Conservation (phyloP, 2,329 filamentous ascomycete species). For the Pseudogymnoascus sp. region DNA sequence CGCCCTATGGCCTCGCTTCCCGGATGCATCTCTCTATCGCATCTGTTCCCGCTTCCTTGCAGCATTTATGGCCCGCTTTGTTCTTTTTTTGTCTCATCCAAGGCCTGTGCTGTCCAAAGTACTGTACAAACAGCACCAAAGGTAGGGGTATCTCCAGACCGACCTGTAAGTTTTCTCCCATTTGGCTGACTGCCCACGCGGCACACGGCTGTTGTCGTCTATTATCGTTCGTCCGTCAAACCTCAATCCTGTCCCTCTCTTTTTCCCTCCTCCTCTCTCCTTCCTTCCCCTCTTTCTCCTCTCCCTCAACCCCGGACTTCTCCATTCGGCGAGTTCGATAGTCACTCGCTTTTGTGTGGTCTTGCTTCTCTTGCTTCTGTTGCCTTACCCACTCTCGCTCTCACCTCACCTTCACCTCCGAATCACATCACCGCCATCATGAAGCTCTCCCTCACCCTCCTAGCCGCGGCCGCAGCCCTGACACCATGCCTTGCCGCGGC, state of each 20-base stretch:
- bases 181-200: neutral
- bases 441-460: conserved; percentile 17
- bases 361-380: neutral
- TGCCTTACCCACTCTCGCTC: neutral
- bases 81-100: neutral
- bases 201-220: neutral
- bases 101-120: neutral
- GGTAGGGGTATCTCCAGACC: neutral
- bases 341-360: neutral
- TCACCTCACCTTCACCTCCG: neutral
- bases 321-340: neutral
- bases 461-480: conserved; percentile 13
- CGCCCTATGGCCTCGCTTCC: conserved; percentile 3
- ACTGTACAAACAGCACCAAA: neutral
- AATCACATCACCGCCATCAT: conserved; percentile 15
- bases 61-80: neutral
- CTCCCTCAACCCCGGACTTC: neutral
- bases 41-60: conserved; percentile 1
- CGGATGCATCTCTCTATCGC: conserved; percentile 1
- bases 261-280: neutral
- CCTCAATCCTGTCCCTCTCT: neutral
- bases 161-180: neutral
- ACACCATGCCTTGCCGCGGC: conserved; percentile 30
- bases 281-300: neutral
- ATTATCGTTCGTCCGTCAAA: neutral